A percentile compares a stretch with the other conserved stretches of the same genome.
These are phyloP conservation scores for Ottelia alismoides DNA, from an alignment of 106 monocot genomes.

Conservation along the genomic window DNA sequence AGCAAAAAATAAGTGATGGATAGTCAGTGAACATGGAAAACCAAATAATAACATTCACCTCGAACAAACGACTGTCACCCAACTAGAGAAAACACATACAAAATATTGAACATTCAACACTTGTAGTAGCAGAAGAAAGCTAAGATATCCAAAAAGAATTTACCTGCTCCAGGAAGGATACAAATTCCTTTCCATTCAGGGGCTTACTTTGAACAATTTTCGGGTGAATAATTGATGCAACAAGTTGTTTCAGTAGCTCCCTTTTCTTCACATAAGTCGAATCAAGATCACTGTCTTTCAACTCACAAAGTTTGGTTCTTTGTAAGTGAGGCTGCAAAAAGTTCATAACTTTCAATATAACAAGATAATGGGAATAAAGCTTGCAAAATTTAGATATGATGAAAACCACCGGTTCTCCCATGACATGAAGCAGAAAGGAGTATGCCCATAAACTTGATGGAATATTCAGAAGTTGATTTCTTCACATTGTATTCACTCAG, in stretches of 20 bases:
- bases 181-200: constrained; percentile 85
- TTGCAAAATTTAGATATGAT: background rate
- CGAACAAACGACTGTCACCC: too few relatives aligned
- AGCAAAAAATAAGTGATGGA: too few relatives aligned
- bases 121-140: too few relatives aligned
- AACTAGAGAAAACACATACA: too few relatives aligned
- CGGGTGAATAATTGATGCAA: constrained; percentile 57
- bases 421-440: background rate
- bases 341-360: too few relatives aligned
- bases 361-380: too few relatives aligned
- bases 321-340: constrained; percentile 93
- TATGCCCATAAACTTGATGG: too few relatives aligned
- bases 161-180: constrained; percentile 86
- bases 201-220: constrained; percentile 84
- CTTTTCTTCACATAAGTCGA: constrained; percentile 60
- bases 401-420: background rate
- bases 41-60: too few relatives aligned
- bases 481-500: too few relatives aligned
- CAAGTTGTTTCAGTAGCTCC: constrained; percentile 77
- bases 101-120: too few relatives aligned
- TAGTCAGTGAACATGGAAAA: too few relatives aligned
- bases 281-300: constrained; percentile 84
- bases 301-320: constrained; percentile 93
- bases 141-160: background rate
- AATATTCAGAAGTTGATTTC: too few relatives aligned